Evolutionary conservation across 257 asterid genomes (phyloP).

Genomic region (Leptodermis oblonga): DNA sequence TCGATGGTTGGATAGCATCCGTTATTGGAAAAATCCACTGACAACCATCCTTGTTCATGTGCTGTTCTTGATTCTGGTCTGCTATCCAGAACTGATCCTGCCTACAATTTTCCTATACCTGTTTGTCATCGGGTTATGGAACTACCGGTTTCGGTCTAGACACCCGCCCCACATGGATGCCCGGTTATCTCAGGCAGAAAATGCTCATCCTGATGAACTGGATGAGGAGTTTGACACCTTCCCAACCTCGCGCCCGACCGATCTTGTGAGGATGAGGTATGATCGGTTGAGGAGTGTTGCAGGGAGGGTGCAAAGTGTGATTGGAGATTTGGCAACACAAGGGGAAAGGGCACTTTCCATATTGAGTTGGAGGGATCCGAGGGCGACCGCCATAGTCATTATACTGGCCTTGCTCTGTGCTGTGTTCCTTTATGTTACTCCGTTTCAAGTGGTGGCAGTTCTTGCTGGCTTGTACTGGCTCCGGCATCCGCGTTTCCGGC

Average conservation of each 20-base stretch:
- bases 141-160: slow-evolving; percentile 67
- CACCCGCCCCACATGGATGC: slow-evolving; percentile 88
- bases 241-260: slow-evolving; percentile 51
- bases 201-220: slow-evolving; percentile 58
- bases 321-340: slow-evolving; percentile 82
- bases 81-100: slow-evolving; percentile 74
- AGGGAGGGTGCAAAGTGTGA: slow-evolving; percentile 71
- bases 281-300: slow-evolving; percentile 69
- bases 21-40: slow-evolving; percentile 76
- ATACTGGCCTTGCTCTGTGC: slow-evolving; percentile 58
- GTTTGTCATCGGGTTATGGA: slow-evolving; percentile 83
- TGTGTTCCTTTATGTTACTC: slow-evolving; percentile 67
- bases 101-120: slow-evolving; percentile 88
- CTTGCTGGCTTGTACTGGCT: slow-evolving; percentile 56
- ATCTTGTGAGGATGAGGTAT: slow-evolving; percentile 55
- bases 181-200: slow-evolving; percentile 75
- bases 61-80: slow-evolving; percentile 67
- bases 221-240: slow-evolving; percentile 79
- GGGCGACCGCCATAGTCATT: slow-evolving; percentile 75
- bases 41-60: slow-evolving; percentile 75
- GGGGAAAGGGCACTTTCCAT: slow-evolving; percentile 75
- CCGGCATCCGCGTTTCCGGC: slow-evolving; percentile 80
- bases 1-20: slow-evolving; percentile 62
- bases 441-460: slow-evolving; percentile 68
- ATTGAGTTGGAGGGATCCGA: slow-evolving; percentile 93